Percentiles rank a stretch among this genome's conserved stretches.
phyloP scores from a whole-genome alignment of 345 rosid genomes.

The Brassica incana region DNA sequence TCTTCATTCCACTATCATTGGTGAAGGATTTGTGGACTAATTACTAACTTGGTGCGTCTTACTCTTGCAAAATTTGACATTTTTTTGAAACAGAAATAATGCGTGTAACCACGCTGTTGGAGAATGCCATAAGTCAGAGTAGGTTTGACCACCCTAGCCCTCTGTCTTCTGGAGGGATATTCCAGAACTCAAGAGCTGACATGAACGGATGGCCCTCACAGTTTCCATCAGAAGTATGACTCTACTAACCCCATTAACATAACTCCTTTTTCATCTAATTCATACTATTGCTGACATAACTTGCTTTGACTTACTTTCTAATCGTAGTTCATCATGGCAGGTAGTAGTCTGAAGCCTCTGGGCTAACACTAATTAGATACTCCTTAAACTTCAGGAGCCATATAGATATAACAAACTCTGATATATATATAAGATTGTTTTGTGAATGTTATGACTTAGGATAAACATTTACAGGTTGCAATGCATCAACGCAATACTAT shows the following conservation, averaged over 20 bases:
- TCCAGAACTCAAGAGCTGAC: conserved; percentile 94
- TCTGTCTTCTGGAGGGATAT: conserved; percentile 88
- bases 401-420: conserved; percentile 1
- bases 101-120: conserved; percentile 99
- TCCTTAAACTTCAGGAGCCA: conserved; percentile 22
- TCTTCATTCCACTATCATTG: conserved; percentile 65
- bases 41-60: conserved; percentile 91
- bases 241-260: conserved; percentile 96
- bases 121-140: conserved; percentile 99
- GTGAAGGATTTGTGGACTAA: conserved; percentile 65
- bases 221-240: conserved; percentile 99
- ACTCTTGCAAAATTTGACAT: conserved; percentile 90
- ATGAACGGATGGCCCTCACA: conserved; percentile 94
- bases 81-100: conserved; percentile 96
- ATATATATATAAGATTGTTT: neutral
- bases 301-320: conserved; percentile 46
- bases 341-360: conserved; percentile 32
- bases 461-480: conserved; percentile 20
- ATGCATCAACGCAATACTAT: neutral
- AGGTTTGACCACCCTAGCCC: conserved; percentile 98
- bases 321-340: conserved; percentile 45
- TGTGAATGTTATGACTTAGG: conserved; percentile 25
- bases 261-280: conserved; percentile 76
- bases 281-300: conserved; percentile 49
- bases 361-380: conserved; percentile 44